phyloP scores from a whole-genome alignment of 495 filamentous ascomycete genomes.

The Aspergillus hancockii region DNA sequence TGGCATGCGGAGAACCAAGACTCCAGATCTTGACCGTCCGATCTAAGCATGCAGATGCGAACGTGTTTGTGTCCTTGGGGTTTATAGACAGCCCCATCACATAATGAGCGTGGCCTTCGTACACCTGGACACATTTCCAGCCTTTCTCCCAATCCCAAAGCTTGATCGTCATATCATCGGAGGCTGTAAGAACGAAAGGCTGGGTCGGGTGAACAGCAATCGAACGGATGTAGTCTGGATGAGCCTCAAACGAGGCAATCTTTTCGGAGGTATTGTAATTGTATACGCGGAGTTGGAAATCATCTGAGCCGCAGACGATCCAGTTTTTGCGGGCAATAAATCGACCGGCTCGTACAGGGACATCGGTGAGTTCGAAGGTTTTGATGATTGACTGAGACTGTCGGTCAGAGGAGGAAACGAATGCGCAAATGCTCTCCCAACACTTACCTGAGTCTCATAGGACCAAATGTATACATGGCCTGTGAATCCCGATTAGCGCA shows the following conservation, averaged over 20 bases:
- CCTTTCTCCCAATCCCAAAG: conserved; percentile 98
- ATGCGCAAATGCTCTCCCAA: neutral
- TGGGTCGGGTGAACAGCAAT: conserved; percentile 97
- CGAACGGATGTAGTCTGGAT: conserved; percentile 97
- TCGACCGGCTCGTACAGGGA: conserved; percentile 93
- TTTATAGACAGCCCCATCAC: conserved; percentile 99
- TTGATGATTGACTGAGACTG: conserved; percentile 80
- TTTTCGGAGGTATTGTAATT: conserved; percentile 99
- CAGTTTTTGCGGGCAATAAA: conserved; percentile 98
- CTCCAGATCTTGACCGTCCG: conserved; percentile 99
- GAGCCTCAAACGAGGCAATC: conserved; percentile 96
- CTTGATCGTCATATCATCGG: conserved; percentile 99
- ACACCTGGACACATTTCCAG: conserved; percentile 98
- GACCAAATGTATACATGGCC: conserved; percentile 99
- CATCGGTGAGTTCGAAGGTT: conserved; percentile 98
- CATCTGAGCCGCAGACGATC: conserved; percentile 98
- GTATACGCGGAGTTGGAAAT: conserved; percentile 94
- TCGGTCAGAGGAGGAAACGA: conserved; percentile 15
- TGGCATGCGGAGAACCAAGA: conserved; percentile 83
- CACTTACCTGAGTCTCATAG: conserved; percentile 82
- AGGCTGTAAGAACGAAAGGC: conserved; percentile 93
- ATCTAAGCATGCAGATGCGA: conserved; percentile 95
- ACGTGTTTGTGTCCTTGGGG: conserved; percentile 98
- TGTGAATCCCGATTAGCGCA: conserved; percentile 38
- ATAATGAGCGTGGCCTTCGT: conserved; percentile 97